A percentile compares a stretch with the other conserved stretches of the same genome.
Conservation (phyloP, 371 early-diverging fungal species). For the Circinella umbellata region DNA sequence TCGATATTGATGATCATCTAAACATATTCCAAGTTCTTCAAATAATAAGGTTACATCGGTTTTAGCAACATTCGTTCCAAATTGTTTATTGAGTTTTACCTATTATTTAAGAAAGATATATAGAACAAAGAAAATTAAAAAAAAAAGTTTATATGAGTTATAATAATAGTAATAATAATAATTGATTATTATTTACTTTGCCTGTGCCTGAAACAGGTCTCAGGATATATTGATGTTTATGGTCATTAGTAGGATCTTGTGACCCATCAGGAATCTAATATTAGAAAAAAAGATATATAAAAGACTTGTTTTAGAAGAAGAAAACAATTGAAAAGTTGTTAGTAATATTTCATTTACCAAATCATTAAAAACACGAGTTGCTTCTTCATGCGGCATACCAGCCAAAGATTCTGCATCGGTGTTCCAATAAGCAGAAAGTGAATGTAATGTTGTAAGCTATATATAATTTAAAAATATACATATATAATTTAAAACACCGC, state of each 20-base stretch:
- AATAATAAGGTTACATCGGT: slow-evolving; percentile 65
- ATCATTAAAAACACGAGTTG: slow-evolving; percentile 30
- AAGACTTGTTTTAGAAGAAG: neutral
- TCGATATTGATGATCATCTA: slow-evolving; percentile 81
- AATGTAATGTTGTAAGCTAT: slow-evolving; percentile 67
- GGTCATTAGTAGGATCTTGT: slow-evolving; percentile 9
- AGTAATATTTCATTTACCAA: slow-evolving; percentile 23
- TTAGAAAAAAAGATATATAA: neutral
- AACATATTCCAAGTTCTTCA: slow-evolving; percentile 79
- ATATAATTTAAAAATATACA: neutral
- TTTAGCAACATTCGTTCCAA: slow-evolving; percentile 52
- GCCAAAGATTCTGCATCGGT: slow-evolving; percentile 65
- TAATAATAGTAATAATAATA: neutral
- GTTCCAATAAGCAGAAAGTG: slow-evolving; percentile 81
- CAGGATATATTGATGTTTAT: slow-evolving; percentile 69
- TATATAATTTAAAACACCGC: neutral
- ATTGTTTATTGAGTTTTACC: slow-evolving; percentile 61
- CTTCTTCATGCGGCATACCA: slow-evolving; percentile 40
- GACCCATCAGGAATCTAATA: slow-evolving; percentile 43
- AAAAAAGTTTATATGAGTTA: neutral
- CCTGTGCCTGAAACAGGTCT: slow-evolving; percentile 87
- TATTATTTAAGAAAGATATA: neutral
- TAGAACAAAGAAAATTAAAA: neutral
- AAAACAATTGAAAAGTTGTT: too few species aligned
- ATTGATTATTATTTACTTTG: slow-evolving; percentile 46